phyloP scores from a whole-genome alignment of 208 protist genomes.

The Herpetomonas tarakana region DNA sequence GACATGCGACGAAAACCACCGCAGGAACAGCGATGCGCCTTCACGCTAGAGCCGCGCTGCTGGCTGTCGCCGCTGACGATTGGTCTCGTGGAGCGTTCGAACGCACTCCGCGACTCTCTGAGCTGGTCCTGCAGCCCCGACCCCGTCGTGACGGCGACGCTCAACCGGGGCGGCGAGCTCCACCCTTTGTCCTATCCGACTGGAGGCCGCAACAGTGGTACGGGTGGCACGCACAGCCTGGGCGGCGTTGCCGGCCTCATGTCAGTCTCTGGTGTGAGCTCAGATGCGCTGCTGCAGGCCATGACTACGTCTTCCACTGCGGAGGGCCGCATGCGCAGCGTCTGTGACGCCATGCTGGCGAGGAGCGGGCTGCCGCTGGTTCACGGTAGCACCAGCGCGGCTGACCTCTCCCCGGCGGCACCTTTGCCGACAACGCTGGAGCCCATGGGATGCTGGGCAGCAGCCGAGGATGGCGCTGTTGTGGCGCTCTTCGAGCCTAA shows the following conservation, averaged over 20 bases:
- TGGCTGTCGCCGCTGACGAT: constrained; percentile 54
- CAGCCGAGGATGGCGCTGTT: too few species aligned
- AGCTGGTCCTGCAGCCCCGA: constrained; percentile 70
- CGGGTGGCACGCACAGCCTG: too few species aligned
- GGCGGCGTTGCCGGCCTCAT: background rate
- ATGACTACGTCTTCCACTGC: background rate
- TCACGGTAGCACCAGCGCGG: background rate
- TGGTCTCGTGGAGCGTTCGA: constrained; percentile 46
- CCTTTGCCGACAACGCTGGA: too few species aligned
- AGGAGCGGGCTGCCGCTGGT: background rate
- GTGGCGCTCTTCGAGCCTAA: too few species aligned
- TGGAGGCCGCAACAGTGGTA: too few species aligned
- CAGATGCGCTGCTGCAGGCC: background rate
- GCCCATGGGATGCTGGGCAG: too few species aligned
- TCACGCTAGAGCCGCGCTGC: constrained; percentile 19
- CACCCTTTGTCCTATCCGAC: background rate
- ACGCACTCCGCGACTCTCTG: constrained; percentile 32
- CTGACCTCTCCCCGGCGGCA: too few species aligned
- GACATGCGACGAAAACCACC: too few species aligned
- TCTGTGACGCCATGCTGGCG: constrained; percentile 1
- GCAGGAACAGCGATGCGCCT: background rate
- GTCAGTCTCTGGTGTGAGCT: background rate
- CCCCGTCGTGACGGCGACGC: constrained; percentile 56
- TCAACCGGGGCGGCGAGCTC: constrained; percentile 13
- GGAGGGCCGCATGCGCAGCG: background rate